phyloP scores from a whole-genome alignment of 805 yeast genomes.

The Grigorovia humatica region DNA sequence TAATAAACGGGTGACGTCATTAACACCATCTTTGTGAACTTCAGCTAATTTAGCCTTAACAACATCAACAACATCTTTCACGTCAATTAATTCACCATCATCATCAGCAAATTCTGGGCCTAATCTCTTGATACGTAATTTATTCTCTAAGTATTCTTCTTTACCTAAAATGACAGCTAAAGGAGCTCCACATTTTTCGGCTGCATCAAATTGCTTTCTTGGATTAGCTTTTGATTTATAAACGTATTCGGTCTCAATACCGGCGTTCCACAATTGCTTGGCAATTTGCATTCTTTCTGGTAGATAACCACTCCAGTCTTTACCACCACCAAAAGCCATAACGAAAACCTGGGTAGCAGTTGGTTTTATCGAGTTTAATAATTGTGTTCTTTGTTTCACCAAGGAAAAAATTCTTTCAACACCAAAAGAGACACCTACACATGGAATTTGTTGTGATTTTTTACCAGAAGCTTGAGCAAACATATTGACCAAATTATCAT shows the following conservation, averaged over 20 bases:
- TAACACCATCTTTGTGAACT: conserved; percentile 43
- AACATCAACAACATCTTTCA: conserved; percentile 47
- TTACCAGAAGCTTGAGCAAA: conserved; percentile 76
- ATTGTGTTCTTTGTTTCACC: conserved; percentile 63
- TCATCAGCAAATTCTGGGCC: conserved; percentile 83
- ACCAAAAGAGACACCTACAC: conserved; percentile 96
- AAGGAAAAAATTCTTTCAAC: conserved; percentile 90
- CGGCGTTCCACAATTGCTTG: conserved; percentile 75
- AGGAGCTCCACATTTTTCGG: conserved; percentile 88
- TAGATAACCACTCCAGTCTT: conserved; percentile 87
- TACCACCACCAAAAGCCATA: conserved; percentile 99
- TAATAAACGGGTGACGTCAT: conserved; percentile 54
- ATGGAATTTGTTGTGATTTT: conserved; percentile 73
- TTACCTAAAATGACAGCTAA: conserved; percentile 90
- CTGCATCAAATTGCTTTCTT: conserved; percentile 95
- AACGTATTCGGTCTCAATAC: conserved; percentile 82
- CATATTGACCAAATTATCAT: conserved; percentile 95
- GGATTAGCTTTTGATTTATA: conserved; percentile 91
- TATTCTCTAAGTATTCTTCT: conserved; percentile 74
- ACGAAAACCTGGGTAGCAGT: conserved; percentile 86
- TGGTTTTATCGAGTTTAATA: conserved; percentile 52
- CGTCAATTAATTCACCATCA: conserved; percentile 70
- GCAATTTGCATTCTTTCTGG: conserved; percentile 86
- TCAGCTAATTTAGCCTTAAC: conserved; percentile 45
- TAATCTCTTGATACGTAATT: conserved; percentile 74